Evolutionary conservation across 176 grass and related monocot genomes (phyloP).

Genomic region (Oryza glumipatula): DNA sequence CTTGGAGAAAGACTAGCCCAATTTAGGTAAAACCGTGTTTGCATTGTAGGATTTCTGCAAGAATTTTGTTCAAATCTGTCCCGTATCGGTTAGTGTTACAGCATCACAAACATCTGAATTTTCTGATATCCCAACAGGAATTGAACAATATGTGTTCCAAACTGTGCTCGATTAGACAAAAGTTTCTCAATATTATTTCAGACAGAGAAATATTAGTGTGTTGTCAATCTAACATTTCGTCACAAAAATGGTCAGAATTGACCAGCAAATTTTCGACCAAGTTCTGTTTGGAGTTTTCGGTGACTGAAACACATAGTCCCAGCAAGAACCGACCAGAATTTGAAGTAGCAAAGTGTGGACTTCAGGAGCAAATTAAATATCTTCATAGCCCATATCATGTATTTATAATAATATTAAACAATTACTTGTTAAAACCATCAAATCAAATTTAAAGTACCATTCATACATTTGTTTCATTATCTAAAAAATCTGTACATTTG

Average conservation of each 20-base stretch:
- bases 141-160: neutral
- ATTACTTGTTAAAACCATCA: neutral
- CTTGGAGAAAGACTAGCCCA: neutral
- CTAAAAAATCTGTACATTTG: neutral
- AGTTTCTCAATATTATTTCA: neutral
- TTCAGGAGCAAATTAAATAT: neutral
- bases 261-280: neutral
- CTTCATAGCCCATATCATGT: neutral
- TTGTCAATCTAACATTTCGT: neutral
- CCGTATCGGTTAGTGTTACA: neutral
- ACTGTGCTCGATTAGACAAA: neutral
- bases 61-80: neutral
- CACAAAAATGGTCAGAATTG: neutral
- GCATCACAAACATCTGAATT: neutral
- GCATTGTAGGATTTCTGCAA: neutral
- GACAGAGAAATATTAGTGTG: neutral
- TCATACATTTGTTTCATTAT: neutral
- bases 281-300: conserved; percentile 19
- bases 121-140: neutral
- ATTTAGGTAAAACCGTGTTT: neutral
- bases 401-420: neutral
- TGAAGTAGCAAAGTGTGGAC: neutral
- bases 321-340: neutral
- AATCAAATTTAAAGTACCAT: conserved; percentile 2
- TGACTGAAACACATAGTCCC: neutral